Evolutionary conservation across 1,284 basidiomycete genomes (phyloP).

Genomic region (Irpex rosettiformis): DNA sequence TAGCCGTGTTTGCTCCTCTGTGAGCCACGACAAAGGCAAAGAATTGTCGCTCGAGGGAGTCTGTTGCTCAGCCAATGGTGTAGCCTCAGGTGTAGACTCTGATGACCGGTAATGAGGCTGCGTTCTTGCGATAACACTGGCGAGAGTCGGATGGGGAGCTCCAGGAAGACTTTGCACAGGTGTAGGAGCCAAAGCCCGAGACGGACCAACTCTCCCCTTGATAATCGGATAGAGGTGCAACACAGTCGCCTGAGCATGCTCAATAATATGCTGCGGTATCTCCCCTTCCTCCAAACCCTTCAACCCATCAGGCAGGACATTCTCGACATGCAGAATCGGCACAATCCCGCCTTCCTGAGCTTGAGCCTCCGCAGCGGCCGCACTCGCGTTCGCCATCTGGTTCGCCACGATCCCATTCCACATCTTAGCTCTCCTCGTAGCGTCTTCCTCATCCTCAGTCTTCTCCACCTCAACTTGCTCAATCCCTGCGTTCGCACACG

Average conservation of each 20-base stretch:
- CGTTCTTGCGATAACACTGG: constrained; percentile 63
- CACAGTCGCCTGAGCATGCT: constrained; percentile 49
- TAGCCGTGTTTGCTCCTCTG: constrained; percentile 63
- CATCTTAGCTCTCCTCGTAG: constrained; percentile 50
- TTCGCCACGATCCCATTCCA: constrained; percentile 55
- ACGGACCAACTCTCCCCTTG: constrained; percentile 53
- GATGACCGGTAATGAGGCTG: constrained; percentile 43
- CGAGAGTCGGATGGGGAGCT: constrained; percentile 50
- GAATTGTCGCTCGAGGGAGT: constrained; percentile 20
- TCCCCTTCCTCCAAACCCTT: constrained; percentile 60
- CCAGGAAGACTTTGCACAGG: constrained; percentile 30
- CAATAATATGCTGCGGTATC: constrained; percentile 46
- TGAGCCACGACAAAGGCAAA: constrained; percentile 60
- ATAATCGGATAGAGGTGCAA: constrained; percentile 55
- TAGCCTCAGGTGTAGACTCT: constrained; percentile 14
- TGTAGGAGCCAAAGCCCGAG: constrained; percentile 36
- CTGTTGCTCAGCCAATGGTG: constrained; percentile 6
- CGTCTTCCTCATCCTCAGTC: constrained; percentile 51
- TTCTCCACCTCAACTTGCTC: constrained; percentile 57
- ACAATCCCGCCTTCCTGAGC: neutral
- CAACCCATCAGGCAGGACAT: constrained; percentile 23
- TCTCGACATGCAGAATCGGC: constrained; percentile 1
- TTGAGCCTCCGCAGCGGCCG: constrained; percentile 1
- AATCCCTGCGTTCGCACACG: constrained; percentile 52
- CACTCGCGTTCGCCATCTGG: constrained; percentile 18